These are phyloP conservation scores for Cryptosporidium ubiquitum DNA, from an alignment of 169 alveolate species.

Conservation along the genomic window DNA sequence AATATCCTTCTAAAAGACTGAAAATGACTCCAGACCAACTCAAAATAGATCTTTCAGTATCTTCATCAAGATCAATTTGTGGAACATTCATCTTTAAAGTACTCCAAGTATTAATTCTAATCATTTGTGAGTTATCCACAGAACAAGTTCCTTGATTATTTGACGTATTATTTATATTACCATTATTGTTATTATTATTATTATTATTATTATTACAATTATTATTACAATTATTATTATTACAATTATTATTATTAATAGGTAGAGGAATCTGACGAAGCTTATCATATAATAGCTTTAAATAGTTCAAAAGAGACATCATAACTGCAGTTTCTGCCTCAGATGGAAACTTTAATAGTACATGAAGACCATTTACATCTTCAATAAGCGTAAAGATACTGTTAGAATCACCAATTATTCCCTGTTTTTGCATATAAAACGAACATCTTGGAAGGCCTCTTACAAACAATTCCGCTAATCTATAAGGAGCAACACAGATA, in stretches of 20 bases:
- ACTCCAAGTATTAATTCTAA: slow-evolving; percentile 72
- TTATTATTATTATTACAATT: too few species aligned
- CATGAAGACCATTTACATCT: slow-evolving; percentile 21
- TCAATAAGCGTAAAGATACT: slow-evolving; percentile 19
- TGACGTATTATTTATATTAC: neutral
- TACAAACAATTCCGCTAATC: slow-evolving; percentile 68
- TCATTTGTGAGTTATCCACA: slow-evolving; percentile 12
- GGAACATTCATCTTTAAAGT: slow-evolving; percentile 65
- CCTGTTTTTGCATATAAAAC: slow-evolving; percentile 64
- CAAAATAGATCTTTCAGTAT: slow-evolving; percentile 60
- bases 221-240: too few species aligned
- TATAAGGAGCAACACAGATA: slow-evolving; percentile 60
- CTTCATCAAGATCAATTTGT: slow-evolving; percentile 62
- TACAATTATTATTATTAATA: neutral
- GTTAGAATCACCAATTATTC: slow-evolving; percentile 30
- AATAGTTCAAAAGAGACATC: slow-evolving; percentile 35
- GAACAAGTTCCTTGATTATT: neutral
- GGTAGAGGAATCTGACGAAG: slow-evolving; percentile 57
- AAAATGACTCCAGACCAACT: slow-evolving; percentile 73
- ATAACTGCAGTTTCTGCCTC: slow-evolving; percentile 57
- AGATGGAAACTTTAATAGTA: slow-evolving; percentile 35
- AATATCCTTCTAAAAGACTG: slow-evolving; percentile 57
- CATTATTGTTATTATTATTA: too few species aligned
- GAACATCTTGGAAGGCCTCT: slow-evolving; percentile 74
- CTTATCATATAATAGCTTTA: slow-evolving; percentile 55